Conservation (phyloP, 108 stramenopile species). For the Cyclotella distinguenda region DNA sequence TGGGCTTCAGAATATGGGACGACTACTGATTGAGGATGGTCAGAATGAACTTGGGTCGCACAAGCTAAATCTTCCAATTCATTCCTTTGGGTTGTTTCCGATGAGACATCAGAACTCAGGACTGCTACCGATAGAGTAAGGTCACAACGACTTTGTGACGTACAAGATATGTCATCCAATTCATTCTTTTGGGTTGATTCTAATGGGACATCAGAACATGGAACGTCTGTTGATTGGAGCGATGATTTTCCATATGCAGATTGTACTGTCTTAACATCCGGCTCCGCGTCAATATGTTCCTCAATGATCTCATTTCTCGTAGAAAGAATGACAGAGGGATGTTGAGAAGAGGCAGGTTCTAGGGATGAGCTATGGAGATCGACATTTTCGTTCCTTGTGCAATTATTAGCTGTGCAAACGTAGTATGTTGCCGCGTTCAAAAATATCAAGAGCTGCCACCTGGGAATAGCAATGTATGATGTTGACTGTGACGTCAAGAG, state of each 20-base stretch:
- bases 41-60: too few relatives aligned
- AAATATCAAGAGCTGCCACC: slow-evolving; percentile 19
- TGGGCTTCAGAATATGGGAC: too few relatives aligned
- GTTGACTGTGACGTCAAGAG: slow-evolving; percentile 11
- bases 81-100: too few relatives aligned
- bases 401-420: too few relatives aligned
- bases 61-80: too few relatives aligned
- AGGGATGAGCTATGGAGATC: too few relatives aligned
- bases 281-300: not conserved
- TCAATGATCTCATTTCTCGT: not conserved
- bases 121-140: too few relatives aligned
- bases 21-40: too few relatives aligned
- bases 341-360: too few relatives aligned
- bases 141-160: too few relatives aligned
- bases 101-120: too few relatives aligned
- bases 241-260: slow-evolving; percentile 26
- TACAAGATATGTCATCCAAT: not conserved
- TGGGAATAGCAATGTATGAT: slow-evolving; percentile 10
- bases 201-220: slow-evolving; percentile 21
- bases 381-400: too few relatives aligned
- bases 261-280: not conserved
- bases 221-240: slow-evolving; percentile 28
- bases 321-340: not conserved
- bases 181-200: not conserved
- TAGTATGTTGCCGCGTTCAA: slow-evolving; percentile 25